Evolutionary conservation across 768 basidiomycete genomes (phyloP).

Genomic region (Russula olivacea): DNA sequence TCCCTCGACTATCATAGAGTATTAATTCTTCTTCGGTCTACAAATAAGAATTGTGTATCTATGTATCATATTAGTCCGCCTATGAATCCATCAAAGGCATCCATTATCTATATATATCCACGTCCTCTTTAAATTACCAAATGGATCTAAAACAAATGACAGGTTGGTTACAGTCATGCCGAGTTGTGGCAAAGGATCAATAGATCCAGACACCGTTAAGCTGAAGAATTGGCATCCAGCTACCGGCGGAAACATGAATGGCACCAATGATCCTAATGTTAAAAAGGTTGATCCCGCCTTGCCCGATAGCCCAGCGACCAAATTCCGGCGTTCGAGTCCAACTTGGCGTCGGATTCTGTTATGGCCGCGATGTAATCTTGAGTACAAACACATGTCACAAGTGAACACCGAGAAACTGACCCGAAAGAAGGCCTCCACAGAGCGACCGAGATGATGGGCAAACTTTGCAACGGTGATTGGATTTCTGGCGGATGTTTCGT

Average conservation of each 20-base stretch:
- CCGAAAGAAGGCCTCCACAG: slow-evolving; percentile 14
- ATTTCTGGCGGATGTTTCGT: slow-evolving; percentile 8
- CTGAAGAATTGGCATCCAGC: slow-evolving; percentile 24
- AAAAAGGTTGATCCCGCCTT: neutral
- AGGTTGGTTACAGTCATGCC: neutral
- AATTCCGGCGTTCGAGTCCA: neutral
- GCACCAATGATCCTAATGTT: slow-evolving; percentile 16
- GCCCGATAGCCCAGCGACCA: slow-evolving; percentile 11
- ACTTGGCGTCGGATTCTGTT: neutral
- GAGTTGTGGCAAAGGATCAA: neutral
- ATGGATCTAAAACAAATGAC: neutral
- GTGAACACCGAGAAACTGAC: neutral
- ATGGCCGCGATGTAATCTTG: neutral
- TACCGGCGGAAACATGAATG: slow-evolving; percentile 17
- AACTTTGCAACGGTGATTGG: slow-evolving; percentile 17
- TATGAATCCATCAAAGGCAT: too few relatives aligned
- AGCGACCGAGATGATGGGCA: slow-evolving; percentile 15
- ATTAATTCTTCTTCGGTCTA: too few relatives aligned
- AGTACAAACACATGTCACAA: neutral
- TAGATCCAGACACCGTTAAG: neutral
- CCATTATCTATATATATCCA: neutral
- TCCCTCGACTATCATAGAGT: too few relatives aligned
- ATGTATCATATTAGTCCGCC: neutral
- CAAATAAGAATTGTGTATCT: neutral
- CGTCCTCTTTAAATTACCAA: neutral